phyloP scores from a whole-genome alignment of 345 rosid genomes.

The Balakata baccata region DNA sequence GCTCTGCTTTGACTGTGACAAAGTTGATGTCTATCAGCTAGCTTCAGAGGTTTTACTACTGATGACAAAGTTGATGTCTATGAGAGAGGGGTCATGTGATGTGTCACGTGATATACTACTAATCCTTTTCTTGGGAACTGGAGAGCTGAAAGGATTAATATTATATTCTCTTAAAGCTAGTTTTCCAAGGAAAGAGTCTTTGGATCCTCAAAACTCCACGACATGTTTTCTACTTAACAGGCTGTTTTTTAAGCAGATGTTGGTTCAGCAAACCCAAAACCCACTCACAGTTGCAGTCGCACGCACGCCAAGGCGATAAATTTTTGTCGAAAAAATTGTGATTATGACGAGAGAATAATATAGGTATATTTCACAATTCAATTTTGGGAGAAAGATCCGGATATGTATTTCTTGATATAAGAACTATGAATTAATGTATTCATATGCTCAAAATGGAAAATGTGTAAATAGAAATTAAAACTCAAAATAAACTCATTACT shows the following conservation, averaged over 20 bases:
- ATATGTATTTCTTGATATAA: too few species aligned
- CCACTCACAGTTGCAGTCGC: too few species aligned
- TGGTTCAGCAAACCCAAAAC: conserved; percentile 6
- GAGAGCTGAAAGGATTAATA: neutral
- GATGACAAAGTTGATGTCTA: too few species aligned
- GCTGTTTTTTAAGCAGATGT: conserved; percentile 4
- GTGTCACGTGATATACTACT: conserved; percentile 37
- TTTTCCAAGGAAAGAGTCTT: conserved; percentile 1
- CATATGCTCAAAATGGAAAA: too few species aligned
- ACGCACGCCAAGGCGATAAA: too few species aligned
- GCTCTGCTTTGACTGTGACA: conserved; percentile 43
- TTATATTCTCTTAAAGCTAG: neutral
- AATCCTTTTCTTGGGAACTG: conserved; percentile 16
- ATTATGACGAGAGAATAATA: too few species aligned
- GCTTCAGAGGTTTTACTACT: conserved; percentile 7
- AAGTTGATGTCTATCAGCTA: conserved; percentile 22
- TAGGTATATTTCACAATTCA: too few species aligned
- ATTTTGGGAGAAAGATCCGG: too few species aligned
- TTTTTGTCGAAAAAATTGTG: too few species aligned
- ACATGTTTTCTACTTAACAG: neutral
- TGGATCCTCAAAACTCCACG: conserved; percentile 1
- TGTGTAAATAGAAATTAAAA: too few species aligned
- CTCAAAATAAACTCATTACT: too few species aligned
- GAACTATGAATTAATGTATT: too few species aligned
- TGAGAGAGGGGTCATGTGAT: conserved; percentile 39